Percentiles rank a stretch among this genome's conserved stretches.
These are phyloP conservation scores for Cercospora sp. DNA, from an alignment of 2,329 filamentous ascomycete species.

Conservation along the genomic window DNA sequence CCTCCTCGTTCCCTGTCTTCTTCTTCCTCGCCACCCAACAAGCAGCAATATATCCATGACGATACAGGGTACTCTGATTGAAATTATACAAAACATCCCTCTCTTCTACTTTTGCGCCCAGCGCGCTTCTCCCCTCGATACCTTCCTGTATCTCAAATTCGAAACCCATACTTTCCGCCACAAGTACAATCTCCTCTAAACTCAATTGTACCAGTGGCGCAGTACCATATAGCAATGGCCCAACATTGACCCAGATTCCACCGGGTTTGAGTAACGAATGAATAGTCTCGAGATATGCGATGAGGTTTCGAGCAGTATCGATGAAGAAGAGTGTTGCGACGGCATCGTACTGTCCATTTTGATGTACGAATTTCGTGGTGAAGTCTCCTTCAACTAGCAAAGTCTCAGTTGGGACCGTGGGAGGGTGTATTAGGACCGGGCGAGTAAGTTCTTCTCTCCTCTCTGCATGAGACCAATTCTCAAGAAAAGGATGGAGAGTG, in stretches of 20 bases:
- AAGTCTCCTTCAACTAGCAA: conserved; percentile 40
- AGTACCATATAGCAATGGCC: conserved; percentile 67
- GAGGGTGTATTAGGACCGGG: conserved; percentile 20
- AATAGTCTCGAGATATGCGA: conserved; percentile 83
- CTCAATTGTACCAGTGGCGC: conserved; percentile 25
- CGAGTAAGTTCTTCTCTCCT: conserved; percentile 36
- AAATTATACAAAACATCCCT: conserved; percentile 14
- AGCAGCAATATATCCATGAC: conserved; percentile 16
- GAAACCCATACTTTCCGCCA: conserved; percentile 26
- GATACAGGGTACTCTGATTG: conserved; percentile 8
- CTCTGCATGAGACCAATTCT: conserved; percentile 73
- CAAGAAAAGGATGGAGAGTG: conserved; percentile 72
- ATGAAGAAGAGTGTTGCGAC: conserved; percentile 90
- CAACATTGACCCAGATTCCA: conserved; percentile 82
- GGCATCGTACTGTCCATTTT: conserved; percentile 55
- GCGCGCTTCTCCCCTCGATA: neutral
- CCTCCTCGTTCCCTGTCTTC: neutral
- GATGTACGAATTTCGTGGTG: conserved; percentile 55
- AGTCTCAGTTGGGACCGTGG: neutral
- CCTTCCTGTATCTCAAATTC: conserved; percentile 12
- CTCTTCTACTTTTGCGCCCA: neutral
- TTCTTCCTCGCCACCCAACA: conserved; percentile 16
- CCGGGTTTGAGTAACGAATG: conserved; percentile 70
- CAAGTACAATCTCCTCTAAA: conserved; percentile 21
- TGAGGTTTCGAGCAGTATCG: conserved; percentile 87